Evolutionary conservation across 768 basidiomycete genomes (phyloP).

Genomic region (Clavaria fumosa): DNA sequence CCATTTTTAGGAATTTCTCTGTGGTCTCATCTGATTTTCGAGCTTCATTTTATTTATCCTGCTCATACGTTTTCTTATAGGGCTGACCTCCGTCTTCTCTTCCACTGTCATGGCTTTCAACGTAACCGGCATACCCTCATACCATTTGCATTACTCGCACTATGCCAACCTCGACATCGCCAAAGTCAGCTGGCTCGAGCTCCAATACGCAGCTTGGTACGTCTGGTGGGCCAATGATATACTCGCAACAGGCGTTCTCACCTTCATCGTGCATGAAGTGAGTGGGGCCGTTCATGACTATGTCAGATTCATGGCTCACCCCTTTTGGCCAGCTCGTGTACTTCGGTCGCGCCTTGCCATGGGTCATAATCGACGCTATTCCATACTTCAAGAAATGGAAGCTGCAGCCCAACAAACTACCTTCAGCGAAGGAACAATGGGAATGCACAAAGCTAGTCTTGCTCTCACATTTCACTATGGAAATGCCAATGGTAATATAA

Average conservation of each 20-base stretch:
- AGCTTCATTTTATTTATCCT: too few species aligned
- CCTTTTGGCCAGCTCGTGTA: slow-evolving; percentile 51
- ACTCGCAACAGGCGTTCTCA: slow-evolving; percentile 86
- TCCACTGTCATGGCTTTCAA: slow-evolving; percentile 28
- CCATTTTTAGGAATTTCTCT: too few species aligned
- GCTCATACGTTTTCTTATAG: too few species aligned
- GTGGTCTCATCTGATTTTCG: too few species aligned
- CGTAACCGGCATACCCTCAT: slow-evolving; percentile 18
- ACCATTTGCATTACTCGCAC: slow-evolving; percentile 25
- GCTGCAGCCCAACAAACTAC: slow-evolving; percentile 75
- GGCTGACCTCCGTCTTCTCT: too few species aligned
- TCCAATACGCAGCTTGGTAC: slow-evolving; percentile 79
- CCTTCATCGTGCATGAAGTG: slow-evolving; percentile 90
- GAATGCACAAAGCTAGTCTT: slow-evolving; percentile 90
- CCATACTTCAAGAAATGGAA: slow-evolving; percentile 94
- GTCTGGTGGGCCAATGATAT: slow-evolving; percentile 75
- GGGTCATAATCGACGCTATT: slow-evolving; percentile 89
- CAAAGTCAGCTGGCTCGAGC: slow-evolving; percentile 55
- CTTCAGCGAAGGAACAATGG: slow-evolving; percentile 77
- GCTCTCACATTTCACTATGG: slow-evolving; percentile 89
- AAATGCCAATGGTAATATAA: slow-evolving; percentile 64
- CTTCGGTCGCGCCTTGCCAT: slow-evolving; percentile 89
- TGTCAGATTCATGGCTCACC: too few species aligned
- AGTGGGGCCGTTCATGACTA: too few species aligned
- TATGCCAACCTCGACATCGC: slow-evolving; percentile 46